Conservation (phyloP, 106 monocot species). For the Allium cepa region DNA sequence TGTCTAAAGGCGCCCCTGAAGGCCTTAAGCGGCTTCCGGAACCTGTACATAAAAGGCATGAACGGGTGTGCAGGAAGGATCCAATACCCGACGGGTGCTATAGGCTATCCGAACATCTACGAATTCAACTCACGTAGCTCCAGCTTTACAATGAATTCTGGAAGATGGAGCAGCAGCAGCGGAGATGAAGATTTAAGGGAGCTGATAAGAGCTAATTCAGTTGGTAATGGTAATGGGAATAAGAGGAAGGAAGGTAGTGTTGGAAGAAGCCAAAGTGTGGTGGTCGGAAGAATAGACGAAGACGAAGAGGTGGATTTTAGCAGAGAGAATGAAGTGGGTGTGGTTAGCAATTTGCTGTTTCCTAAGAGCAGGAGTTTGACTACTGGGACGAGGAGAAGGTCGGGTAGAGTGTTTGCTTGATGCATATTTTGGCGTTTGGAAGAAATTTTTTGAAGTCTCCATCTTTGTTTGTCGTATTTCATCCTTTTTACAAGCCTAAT, state of each 20-base stretch:
- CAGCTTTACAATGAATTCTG: no score
- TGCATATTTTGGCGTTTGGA: no score
- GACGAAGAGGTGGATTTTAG: slow-evolving; percentile 9
- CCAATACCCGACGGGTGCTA: neutral
- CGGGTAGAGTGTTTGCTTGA: neutral
- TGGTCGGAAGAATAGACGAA: slow-evolving; percentile 8
- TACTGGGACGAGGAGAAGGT: neutral
- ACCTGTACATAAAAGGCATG: slow-evolving; percentile 18
- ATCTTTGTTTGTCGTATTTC: no score
- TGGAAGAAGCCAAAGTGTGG: slow-evolving; percentile 6
- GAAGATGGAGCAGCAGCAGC: no score
- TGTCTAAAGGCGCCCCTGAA: slow-evolving; percentile 2
- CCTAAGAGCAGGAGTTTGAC: neutral
- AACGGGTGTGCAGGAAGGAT: slow-evolving; percentile 9
- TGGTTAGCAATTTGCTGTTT: slow-evolving; percentile 6
- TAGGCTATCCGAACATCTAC: no score
- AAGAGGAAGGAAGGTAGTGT: no score
- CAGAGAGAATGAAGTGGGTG: neutral
- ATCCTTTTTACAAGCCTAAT: no score
- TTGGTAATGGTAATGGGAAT: no score
- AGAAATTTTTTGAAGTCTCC: no score
- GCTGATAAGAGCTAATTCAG: neutral
- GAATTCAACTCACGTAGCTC: no score
- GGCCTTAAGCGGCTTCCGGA: slow-evolving; percentile 2
- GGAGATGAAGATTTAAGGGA: slow-evolving; percentile 6